A percentile compares a stretch with the other conserved stretches of the same genome.
Conservation (phyloP, 2,329 filamentous ascomycete genomes). For the Akanthomyces muscarius region DNA sequence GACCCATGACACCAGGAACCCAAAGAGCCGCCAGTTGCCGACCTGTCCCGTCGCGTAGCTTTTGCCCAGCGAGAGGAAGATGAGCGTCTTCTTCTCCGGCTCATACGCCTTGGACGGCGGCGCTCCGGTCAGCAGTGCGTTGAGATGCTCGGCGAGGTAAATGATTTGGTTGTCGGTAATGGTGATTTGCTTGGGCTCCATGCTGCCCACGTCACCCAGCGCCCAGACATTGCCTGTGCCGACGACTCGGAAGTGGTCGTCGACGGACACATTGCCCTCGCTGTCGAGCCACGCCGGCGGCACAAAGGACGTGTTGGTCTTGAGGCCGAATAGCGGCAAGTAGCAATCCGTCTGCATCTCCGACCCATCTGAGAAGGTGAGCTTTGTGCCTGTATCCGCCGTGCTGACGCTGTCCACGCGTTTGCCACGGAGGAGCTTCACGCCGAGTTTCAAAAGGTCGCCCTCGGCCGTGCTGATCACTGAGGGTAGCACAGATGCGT, state of each 20-base stretch:
- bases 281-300: slow-evolving; percentile 32
- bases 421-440: slow-evolving; percentile 29
- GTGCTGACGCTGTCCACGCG: slow-evolving; percentile 28
- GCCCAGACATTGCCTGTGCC: slow-evolving; percentile 38
- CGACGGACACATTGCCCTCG: slow-evolving; percentile 31
- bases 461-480: slow-evolving; percentile 29
- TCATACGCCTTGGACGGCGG: slow-evolving; percentile 19
- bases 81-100: slow-evolving; percentile 25
- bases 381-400: slow-evolving; percentile 14
- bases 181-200: slow-evolving; percentile 37
- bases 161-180: slow-evolving; percentile 32
- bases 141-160: slow-evolving; percentile 30
- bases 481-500: slow-evolving; percentile 23
- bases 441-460: slow-evolving; percentile 27
- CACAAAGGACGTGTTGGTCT: slow-evolving; percentile 40
- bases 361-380: slow-evolving; percentile 31
- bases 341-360: slow-evolving; percentile 35
- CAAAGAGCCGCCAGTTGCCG: slow-evolving; percentile 31
- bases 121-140: slow-evolving; percentile 23
- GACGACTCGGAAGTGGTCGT: slow-evolving; percentile 29
- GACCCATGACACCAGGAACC: slow-evolving; percentile 30
- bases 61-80: slow-evolving; percentile 28
- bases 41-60: slow-evolving; percentile 31
- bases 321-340: slow-evolving; percentile 42
- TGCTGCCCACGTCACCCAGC: slow-evolving; percentile 39